phyloP scores from a whole-genome alignment of 192 early-diverging fungal genomes.

The Rhizoclosmatium globosum region DNA sequence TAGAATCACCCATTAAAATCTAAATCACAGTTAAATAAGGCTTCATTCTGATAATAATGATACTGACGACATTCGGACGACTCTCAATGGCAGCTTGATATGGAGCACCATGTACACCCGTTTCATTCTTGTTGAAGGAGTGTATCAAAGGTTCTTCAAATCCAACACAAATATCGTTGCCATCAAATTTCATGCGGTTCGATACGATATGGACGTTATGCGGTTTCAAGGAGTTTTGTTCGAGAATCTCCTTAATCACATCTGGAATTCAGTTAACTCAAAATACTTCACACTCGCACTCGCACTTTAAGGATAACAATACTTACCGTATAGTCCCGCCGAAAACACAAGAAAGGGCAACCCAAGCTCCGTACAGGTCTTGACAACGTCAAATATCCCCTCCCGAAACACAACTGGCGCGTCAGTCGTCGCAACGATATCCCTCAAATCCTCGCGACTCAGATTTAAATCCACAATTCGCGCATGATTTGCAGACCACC shows the following conservation, averaged over 20 bases:
- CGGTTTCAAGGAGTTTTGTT: conserved; percentile 46
- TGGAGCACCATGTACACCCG: conserved; percentile 54
- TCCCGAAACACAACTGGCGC: conserved; percentile 58
- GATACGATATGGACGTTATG: conserved; percentile 75
- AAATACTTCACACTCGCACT: too few relatives aligned
- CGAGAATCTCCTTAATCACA: conserved; percentile 67
- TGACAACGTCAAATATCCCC: conserved; percentile 52
- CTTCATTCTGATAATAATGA: not conserved
- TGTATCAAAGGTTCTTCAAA: conserved; percentile 77
- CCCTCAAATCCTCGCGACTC: conserved; percentile 53
- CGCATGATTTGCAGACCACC: conserved; percentile 74
- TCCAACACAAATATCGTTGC: conserved; percentile 56
- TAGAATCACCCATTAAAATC: conserved; percentile 75
- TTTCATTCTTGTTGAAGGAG: conserved; percentile 76
- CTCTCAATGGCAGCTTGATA: conserved; percentile 54
- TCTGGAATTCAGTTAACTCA: conserved; percentile 40
- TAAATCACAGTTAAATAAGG: not conserved
- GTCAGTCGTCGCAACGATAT: conserved; percentile 55
- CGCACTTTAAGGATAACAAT: not conserved
- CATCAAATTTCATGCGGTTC: conserved; percentile 74
- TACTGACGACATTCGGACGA: conserved; percentile 59
- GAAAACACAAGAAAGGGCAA: conserved; percentile 78
- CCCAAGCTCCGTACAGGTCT: conserved; percentile 30
- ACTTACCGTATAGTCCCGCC: conserved; percentile 66
- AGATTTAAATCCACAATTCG: conserved; percentile 59